Percentiles rank a stretch among this genome's conserved stretches.
Evolutionary conservation across 495 filamentous ascomycete genomes (phyloP).

Genomic region (Pseudoneurospora amorphoporcata): DNA sequence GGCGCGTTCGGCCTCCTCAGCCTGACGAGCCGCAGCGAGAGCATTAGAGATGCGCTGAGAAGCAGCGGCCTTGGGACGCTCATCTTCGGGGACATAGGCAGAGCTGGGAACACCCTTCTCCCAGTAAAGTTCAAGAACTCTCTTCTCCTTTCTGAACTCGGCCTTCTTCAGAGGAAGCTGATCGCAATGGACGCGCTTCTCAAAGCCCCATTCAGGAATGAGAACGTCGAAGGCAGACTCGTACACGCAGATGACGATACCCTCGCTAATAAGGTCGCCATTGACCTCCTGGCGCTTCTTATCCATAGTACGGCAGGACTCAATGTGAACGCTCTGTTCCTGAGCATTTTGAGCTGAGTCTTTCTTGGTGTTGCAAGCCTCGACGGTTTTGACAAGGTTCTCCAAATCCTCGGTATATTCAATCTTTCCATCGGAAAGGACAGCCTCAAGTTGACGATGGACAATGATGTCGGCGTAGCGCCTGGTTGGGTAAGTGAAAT

Average conservation of each 20-base stretch:
- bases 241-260: constrained; percentile 94
- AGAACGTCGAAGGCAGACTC: constrained; percentile 98
- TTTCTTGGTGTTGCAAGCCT: constrained; percentile 97
- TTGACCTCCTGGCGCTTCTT: constrained; percentile 72
- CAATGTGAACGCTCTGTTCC: constrained; percentile 97
- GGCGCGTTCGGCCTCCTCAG: constrained; percentile 67
- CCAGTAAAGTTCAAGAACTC: constrained; percentile 94
- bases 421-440: constrained; percentile 68
- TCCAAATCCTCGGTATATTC: constrained; percentile 89
- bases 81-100: constrained; percentile 92
- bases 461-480: constrained; percentile 93
- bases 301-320: constrained; percentile 91
- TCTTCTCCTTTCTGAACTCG: constrained; percentile 90
- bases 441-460: constrained; percentile 85
- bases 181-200: constrained; percentile 98
- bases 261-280: constrained; percentile 91
- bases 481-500: constrained; percentile 92
- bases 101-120: constrained; percentile 98
- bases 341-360: constrained; percentile 95
- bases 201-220: constrained; percentile 96
- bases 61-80: constrained; percentile 71
- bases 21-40: constrained; percentile 63
- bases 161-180: constrained; percentile 97
- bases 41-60: constrained; percentile 60
- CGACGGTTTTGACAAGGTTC: constrained; percentile 79